Evolutionary conservation across 1,139 yeast genomes (phyloP).

Genomic region (Pichia sp.): DNA sequence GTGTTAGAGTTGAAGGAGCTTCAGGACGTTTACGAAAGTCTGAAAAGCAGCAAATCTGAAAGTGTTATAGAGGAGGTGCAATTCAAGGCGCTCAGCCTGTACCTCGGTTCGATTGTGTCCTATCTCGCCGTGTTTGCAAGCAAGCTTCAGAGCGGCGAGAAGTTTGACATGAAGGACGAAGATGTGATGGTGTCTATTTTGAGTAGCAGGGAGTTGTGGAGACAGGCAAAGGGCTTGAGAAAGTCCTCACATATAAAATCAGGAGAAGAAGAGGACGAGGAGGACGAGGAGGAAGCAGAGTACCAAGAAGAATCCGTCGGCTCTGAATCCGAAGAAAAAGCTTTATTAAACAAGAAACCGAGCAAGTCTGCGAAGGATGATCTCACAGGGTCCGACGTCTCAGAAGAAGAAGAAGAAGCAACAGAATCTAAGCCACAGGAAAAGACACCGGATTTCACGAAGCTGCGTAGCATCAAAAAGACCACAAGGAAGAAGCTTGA

Average conservation of each 20-base stretch:
- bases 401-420: slow-evolving; percentile 29
- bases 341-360: no score
- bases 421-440: slow-evolving; percentile 29
- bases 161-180: slow-evolving; percentile 74
- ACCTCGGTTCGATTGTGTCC: slow-evolving; percentile 67
- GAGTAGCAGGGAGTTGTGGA: slow-evolving; percentile 84
- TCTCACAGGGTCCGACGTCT: slow-evolving; percentile 24
- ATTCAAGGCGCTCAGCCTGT: slow-evolving; percentile 66
- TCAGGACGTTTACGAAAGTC: slow-evolving; percentile 40
- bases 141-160: slow-evolving; percentile 49
- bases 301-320: slow-evolving; percentile 14
- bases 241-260: slow-evolving; percentile 25
- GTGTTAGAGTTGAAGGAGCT: slow-evolving; percentile 57
- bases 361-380: slow-evolving; percentile 29
- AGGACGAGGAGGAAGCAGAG: slow-evolving; percentile 29
- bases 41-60: slow-evolving; percentile 33
- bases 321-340: slow-evolving; percentile 22
- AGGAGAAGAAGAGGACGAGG: slow-evolving; percentile 23
- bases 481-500: slow-evolving; percentile 38
- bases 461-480: slow-evolving; percentile 34
- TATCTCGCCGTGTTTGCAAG: slow-evolving; percentile 71
- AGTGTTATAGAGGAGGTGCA: slow-evolving; percentile 42
- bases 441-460: slow-evolving; percentile 16
- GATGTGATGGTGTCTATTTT: slow-evolving; percentile 84
- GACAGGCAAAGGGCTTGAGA: slow-evolving; percentile 60